Evolutionary conservation across 1,284 basidiomycete species (phyloP).

Genomic region (Macrocybe sp.): DNA sequence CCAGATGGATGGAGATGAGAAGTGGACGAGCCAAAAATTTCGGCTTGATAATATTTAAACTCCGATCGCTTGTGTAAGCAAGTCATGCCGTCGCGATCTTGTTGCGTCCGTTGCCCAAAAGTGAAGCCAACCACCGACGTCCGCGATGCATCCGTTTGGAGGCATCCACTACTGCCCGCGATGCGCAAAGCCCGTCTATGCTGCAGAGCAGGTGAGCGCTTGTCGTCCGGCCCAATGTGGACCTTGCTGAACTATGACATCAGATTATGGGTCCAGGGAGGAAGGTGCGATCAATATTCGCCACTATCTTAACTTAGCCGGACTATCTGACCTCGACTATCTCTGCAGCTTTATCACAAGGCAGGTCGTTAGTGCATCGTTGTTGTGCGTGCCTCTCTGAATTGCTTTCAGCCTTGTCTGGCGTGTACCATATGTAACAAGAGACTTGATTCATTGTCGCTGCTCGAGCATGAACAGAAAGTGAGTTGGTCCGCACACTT

Average conservation of each 20-base stretch:
- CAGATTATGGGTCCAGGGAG: constrained; percentile 73
- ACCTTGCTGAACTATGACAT: constrained; percentile 10
- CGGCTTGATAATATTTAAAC: constrained; percentile 27
- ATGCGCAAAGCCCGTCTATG: constrained; percentile 69
- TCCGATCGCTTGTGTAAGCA: constrained; percentile 30
- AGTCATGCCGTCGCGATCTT: background rate
- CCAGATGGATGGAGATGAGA: constrained; percentile 12
- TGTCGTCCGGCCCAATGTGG: background rate
- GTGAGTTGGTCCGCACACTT: constrained; percentile 32
- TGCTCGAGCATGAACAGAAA: constrained; percentile 74
- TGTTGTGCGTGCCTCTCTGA: background rate
- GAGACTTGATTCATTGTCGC: constrained; percentile 64
- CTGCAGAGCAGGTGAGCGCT: constrained; percentile 67
- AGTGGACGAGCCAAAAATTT: constrained; percentile 25
- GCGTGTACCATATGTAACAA: constrained; percentile 68
- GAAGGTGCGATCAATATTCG: constrained; percentile 46
- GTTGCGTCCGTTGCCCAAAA: too few species aligned
- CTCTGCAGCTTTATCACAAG: constrained; percentile 69
- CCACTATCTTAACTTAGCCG: constrained; percentile 1
- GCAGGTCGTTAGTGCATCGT: constrained; percentile 24
- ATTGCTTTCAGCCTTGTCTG: constrained; percentile 53
- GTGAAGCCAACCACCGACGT: background rate
- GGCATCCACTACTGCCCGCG: constrained; percentile 60
- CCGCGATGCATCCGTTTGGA: constrained; percentile 60
- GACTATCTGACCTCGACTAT: constrained; percentile 7